A percentile compares a stretch with the other conserved stretches of the same genome.
phyloP scores from a whole-genome alignment of 805 yeast genomes.

The Cyberlindnera lachancei region DNA sequence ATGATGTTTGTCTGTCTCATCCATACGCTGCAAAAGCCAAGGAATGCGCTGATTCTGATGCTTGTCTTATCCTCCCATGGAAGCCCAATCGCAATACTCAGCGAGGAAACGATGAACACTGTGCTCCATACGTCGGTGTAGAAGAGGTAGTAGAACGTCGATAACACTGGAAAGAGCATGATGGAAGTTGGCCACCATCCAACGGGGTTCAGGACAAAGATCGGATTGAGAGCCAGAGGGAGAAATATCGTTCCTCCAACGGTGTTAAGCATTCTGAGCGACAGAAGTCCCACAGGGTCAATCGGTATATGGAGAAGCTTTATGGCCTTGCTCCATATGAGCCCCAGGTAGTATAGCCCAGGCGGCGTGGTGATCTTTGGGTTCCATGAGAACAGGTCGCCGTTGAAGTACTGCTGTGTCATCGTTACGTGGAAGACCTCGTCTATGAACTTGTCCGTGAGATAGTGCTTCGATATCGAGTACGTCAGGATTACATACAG shows the following conservation, averaged over 20 bases:
- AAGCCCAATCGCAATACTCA: conserved; percentile 37
- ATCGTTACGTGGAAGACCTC: conserved; percentile 85
- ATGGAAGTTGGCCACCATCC: conserved; percentile 38
- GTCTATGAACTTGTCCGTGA: conserved; percentile 41
- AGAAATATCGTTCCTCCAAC: conserved; percentile 53
- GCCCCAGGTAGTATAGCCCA: conserved; percentile 61
- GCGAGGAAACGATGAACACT: conserved; percentile 50
- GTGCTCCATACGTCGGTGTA: conserved; percentile 96
- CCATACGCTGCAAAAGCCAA: conserved; percentile 57
- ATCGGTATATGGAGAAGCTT: conserved; percentile 18
- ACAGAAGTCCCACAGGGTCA: conserved; percentile 27
- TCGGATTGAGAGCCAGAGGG: conserved; percentile 38
- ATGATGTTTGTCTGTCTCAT: conserved; percentile 89
- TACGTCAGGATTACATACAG: conserved; percentile 22
- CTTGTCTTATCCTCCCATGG: conserved; percentile 30
- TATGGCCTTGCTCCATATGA: conserved; percentile 24
- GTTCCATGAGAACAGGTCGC: conserved; percentile 68
- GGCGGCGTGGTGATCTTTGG: conserved; percentile 95
- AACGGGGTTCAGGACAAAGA: conserved; percentile 32
- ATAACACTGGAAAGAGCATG: conserved; percentile 58
- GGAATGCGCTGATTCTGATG: conserved; percentile 39
- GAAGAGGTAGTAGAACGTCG: conserved; percentile 67
- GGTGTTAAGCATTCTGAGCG: conserved; percentile 52
- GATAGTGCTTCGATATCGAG: conserved; percentile 21
- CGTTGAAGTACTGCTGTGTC: conserved; percentile 56